phyloP scores from a whole-genome alignment of 306 rosid species.

The Dryas alaskensis region DNA sequence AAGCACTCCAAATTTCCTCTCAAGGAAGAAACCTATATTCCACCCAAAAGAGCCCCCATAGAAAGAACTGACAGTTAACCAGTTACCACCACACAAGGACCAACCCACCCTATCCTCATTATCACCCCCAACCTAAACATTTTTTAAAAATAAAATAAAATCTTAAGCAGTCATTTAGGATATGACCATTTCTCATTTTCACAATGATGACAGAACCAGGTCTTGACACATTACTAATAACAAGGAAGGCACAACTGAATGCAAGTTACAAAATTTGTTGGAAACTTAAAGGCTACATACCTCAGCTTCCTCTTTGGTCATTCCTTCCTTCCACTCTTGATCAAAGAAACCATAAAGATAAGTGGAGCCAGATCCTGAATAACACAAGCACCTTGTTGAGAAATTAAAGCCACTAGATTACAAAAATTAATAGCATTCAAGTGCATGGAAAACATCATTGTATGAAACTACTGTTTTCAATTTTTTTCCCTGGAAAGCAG shows the following conservation, averaged over 20 bases:
- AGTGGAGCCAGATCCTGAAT: constrained; percentile 91
- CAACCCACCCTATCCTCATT: neutral
- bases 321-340: constrained; percentile 95
- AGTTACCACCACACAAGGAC: neutral
- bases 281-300: constrained; percentile 33
- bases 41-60: neutral
- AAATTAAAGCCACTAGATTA: neutral
- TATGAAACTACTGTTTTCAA: too few species aligned
- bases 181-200: neutral
- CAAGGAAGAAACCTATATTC: neutral
- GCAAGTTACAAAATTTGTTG: neutral
- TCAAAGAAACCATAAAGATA: constrained; percentile 91
- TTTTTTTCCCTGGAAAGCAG: too few species aligned
- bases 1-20: neutral
- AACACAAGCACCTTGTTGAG: neutral
- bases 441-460: too few species aligned
- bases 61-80: neutral
- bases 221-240: neutral
- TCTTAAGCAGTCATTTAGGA: neutral
- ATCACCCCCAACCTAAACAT: neutral
- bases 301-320: constrained; percentile 97
- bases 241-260: neutral
- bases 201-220: neutral
- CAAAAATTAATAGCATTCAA: neutral
- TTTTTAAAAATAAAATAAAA: neutral